Evolutionary conservation across 2,329 filamentous ascomycete species (phyloP).

Genomic region (Sclerotinia nivalis): DNA sequence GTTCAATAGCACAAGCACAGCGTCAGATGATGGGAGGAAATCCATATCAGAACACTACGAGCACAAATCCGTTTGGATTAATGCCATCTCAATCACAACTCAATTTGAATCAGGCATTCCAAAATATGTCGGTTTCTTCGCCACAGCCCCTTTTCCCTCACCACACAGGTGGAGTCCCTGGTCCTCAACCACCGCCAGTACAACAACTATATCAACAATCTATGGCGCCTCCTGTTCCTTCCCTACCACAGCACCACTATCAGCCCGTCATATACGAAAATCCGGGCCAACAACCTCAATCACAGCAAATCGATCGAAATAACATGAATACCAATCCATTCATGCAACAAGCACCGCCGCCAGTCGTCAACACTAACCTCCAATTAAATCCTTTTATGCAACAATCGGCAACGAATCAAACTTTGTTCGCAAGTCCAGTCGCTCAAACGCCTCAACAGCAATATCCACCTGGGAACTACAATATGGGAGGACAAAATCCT

Average conservation of each 20-base stretch:
- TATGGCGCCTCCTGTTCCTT: slow-evolving; percentile 40
- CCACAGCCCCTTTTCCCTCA: slow-evolving; percentile 69
- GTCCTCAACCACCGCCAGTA: slow-evolving; percentile 45
- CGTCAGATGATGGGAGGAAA: slow-evolving; percentile 31
- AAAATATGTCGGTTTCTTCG: slow-evolving; percentile 67
- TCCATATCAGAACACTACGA: slow-evolving; percentile 36
- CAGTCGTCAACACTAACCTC: slow-evolving; percentile 37
- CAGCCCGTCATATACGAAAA: slow-evolving; percentile 38
- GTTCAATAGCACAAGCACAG: slow-evolving; percentile 59
- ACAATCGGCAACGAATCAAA: slow-evolving; percentile 37
- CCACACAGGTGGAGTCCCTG: slow-evolving; percentile 63
- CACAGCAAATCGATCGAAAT: slow-evolving; percentile 25
- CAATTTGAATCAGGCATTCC: slow-evolving; percentile 63
- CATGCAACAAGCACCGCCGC: slow-evolving; percentile 32
- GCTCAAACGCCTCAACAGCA: slow-evolving; percentile 44
- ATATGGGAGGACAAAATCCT: slow-evolving; percentile 25
- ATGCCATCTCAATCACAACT: slow-evolving; percentile 46
- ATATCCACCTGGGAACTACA: slow-evolving; percentile 31
- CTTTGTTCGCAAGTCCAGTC: slow-evolving; percentile 34
- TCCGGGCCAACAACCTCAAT: slow-evolving; percentile 33
- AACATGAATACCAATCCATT: slow-evolving; percentile 38
- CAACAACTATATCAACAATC: slow-evolving; percentile 43
- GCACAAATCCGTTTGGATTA: slow-evolving; percentile 69
- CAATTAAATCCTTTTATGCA: slow-evolving; percentile 47
- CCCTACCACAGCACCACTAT: slow-evolving; percentile 39